Conservation (phyloP, 2,329 filamentous ascomycete genomes). For the Rhexocercosporidium sp. region DNA sequence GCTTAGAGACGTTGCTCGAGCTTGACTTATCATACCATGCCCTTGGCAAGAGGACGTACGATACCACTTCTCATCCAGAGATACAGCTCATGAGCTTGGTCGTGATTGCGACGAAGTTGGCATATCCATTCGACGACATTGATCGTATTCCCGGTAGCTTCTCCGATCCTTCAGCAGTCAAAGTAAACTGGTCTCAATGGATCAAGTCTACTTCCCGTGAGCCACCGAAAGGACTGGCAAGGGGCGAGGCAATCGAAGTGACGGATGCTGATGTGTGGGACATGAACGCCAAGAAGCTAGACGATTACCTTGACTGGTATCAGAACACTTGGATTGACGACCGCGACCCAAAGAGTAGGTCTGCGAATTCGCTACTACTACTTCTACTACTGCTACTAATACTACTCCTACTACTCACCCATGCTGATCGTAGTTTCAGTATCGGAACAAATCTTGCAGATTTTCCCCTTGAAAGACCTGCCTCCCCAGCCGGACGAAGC, state of each 20-base stretch:
- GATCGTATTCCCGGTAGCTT: constrained; percentile 54
- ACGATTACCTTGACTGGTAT: constrained; percentile 83
- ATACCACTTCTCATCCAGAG: constrained; percentile 72
- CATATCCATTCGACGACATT: constrained; percentile 73
- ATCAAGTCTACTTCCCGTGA: constrained; percentile 50
- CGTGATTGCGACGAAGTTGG: constrained; percentile 77
- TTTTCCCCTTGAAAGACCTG: constrained; percentile 43
- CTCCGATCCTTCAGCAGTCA: constrained; percentile 61
- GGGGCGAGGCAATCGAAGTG: constrained; percentile 57
- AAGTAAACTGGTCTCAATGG: constrained; percentile 79
- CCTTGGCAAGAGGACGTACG: constrained; percentile 47
- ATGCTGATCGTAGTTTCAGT: constrained; percentile 32
- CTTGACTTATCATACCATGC: constrained; percentile 64
- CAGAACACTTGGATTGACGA: constrained; percentile 66
- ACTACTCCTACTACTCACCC: no score
- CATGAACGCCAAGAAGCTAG: constrained; percentile 66
- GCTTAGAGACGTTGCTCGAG: constrained; percentile 49
- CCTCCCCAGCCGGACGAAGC: constrained; percentile 28
- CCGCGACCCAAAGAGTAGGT: constrained; percentile 46
- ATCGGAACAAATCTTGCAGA: constrained; percentile 41
- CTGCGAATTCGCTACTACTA: background rate
- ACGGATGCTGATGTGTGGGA: constrained; percentile 65
- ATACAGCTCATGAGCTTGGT: constrained; percentile 72
- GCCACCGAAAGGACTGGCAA: constrained; percentile 38
- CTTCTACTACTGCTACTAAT: no score